Conservation (phyloP, 768 basidiomycete species). For the Daedaleopsis sinensis region DNA sequence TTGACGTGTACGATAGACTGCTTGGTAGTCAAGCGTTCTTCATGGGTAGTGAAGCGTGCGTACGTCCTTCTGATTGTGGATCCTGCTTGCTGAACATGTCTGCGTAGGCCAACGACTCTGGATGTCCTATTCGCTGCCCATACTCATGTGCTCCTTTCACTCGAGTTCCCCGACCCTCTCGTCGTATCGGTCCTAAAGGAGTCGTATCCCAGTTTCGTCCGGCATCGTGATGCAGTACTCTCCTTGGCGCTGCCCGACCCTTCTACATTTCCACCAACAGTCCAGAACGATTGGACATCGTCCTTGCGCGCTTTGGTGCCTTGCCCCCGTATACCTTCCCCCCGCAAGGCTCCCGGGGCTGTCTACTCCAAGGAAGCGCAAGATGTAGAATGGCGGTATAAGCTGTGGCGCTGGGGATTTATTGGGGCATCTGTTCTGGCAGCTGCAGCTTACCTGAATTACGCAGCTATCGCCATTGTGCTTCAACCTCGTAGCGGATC, state of each 20-base stretch:
- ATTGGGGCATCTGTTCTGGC: conserved; percentile 46
- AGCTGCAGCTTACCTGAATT: conserved; percentile 41
- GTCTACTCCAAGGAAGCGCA: conserved; percentile 16
- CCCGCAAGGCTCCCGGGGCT: conserved; percentile 32
- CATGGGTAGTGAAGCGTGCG: conserved; percentile 27
- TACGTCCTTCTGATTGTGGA: conserved; percentile 39
- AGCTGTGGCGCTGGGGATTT: conserved; percentile 57
- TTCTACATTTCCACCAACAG: conserved; percentile 21
- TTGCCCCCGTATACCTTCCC: conserved; percentile 14
- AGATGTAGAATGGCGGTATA: conserved; percentile 47
- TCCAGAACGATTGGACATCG: conserved; percentile 13
- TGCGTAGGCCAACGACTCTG: conserved; percentile 57
- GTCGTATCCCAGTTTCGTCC: conserved; percentile 57
- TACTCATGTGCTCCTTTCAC: conserved; percentile 57
- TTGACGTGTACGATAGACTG: conserved; percentile 62
- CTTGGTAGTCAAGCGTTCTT: conserved; percentile 55
- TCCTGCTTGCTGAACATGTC: background rate
- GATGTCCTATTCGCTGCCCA: conserved; percentile 74
- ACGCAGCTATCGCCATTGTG: conserved; percentile 8
- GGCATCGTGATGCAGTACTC: conserved; percentile 59
- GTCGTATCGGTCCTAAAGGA: conserved; percentile 56
- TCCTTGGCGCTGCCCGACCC: conserved; percentile 33
- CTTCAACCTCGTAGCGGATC: background rate
- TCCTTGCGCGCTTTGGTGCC: conserved; percentile 43
- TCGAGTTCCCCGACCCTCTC: conserved; percentile 64